Evolutionary conservation across 331 rosid species (phyloP), one percentile per base, ranked within the genome.

Genomic region (Stylosanthes scabra): DNA sequence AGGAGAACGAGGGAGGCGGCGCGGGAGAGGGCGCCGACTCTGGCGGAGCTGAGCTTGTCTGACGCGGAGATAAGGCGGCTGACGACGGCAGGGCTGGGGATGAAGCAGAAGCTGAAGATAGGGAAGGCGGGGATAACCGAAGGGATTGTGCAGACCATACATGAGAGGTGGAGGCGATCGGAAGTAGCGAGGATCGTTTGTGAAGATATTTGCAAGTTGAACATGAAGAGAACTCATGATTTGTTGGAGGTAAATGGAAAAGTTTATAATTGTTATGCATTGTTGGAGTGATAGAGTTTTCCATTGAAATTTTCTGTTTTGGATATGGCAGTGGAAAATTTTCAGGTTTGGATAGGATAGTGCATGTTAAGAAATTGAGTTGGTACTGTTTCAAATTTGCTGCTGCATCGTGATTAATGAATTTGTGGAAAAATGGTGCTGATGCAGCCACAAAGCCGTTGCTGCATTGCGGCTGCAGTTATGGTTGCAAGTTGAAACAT

Each of bases 41-140:
- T 91, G 87, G 97, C 99, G 20, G 97, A 91, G 86, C 83, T 91
- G 90, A 94, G 83, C 40, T 67, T 94, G 62, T 58, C 89, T 6
- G 63, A 68, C 76, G 70, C 27, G 58, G 97, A 94, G 84, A 74
- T 91, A 59, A 57, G 81, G 79, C 81, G 97, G 77, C 73, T 94
- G 80, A 78, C 74, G 81, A 80, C 61, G 11, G 15, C 77, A 0
- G 96, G 97, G 65, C 62, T 88, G 66, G 59, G 52, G 70, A 47
- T 82, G 92, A 80, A 55, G 84, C 88, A 87, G 89, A 94, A 88
- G 83, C 16, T 94, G 69, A 88, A 79, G 70, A 56, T 91, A 57
- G 97, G 99, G 59, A 94, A 94, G 82, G 96, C 97, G 2, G 97
- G 99, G 63, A 74, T 94, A n/a, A 94, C 95, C 31, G 97, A 94